Evolutionary conservation across 768 basidiomycete genomes (phyloP).

Genomic region (Russula foetens): DNA sequence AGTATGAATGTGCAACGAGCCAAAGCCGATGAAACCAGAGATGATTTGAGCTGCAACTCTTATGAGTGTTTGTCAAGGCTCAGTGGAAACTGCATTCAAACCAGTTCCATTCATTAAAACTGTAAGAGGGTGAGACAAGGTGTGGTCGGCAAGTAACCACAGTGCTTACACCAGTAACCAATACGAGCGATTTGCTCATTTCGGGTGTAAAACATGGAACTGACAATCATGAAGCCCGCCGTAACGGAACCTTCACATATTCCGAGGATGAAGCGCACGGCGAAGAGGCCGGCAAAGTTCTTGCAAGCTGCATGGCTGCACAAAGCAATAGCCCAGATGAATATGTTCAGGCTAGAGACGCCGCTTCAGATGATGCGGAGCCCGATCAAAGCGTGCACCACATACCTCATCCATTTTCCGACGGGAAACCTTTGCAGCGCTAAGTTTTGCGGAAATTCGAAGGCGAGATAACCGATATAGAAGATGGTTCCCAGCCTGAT

Average conservation of each 20-base stretch:
- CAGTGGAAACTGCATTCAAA: conserved; percentile 20
- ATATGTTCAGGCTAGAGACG: conserved; percentile 48
- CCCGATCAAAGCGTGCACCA: neutral
- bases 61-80: neutral
- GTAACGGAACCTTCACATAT: conserved; percentile 68
- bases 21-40: conserved; percentile 61
- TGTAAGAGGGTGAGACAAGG: conserved; percentile 22
- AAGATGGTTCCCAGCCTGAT: conserved; percentile 68
- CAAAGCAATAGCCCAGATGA: conserved; percentile 55
- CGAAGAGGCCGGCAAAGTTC: conserved; percentile 57
- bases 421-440: conserved; percentile 67
- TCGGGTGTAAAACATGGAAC: conserved; percentile 71
- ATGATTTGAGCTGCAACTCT: conserved; percentile 52
- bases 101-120: conserved; percentile 74
- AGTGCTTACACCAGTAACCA: conserved; percentile 65
- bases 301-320: conserved; percentile 61
- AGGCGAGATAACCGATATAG: conserved; percentile 60
- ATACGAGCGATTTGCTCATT: conserved; percentile 60
- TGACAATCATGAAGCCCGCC: conserved; percentile 71
- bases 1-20: conserved; percentile 52
- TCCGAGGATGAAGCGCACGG: conserved; percentile 56
- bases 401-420: conserved; percentile 73
- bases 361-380: neutral
- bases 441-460: conserved; percentile 70
- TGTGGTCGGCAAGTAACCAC: neutral